Conservation (phyloP, 257 asterid genomes). For the Solanum sitiens region DNA sequence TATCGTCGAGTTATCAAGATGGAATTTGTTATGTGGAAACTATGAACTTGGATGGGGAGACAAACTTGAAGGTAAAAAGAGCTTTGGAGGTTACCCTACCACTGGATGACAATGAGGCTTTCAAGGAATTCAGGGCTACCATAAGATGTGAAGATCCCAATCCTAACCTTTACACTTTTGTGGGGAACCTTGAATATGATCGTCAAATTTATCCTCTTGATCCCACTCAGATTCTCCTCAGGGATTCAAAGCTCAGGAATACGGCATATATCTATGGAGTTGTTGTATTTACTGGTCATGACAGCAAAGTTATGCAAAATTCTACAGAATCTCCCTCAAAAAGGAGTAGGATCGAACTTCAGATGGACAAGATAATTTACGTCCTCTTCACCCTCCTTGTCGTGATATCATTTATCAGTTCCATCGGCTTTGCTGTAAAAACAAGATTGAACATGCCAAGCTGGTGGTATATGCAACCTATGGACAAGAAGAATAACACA, state of each 20-base stretch:
- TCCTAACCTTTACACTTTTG: slow-evolving; percentile 75
- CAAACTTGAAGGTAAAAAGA: slow-evolving; percentile 86
- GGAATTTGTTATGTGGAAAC: slow-evolving; percentile 96
- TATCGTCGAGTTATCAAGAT: slow-evolving; percentile 83
- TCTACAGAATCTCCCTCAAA: slow-evolving; percentile 88
- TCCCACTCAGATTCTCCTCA: slow-evolving; percentile 85
- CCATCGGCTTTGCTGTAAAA: slow-evolving; percentile 64
- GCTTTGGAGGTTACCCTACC: slow-evolving; percentile 61
- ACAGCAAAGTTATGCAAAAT: slow-evolving; percentile 94
- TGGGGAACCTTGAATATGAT: slow-evolving; percentile 73
- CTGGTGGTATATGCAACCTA: slow-evolving; percentile 86
- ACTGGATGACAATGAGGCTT: slow-evolving; percentile 49
- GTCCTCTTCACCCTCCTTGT: slow-evolving; percentile 67
- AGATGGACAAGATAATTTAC: slow-evolving; percentile 90
- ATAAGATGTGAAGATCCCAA: slow-evolving; percentile 90
- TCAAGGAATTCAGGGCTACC: slow-evolving; percentile 63
- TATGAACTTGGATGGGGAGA: slow-evolving; percentile 95
- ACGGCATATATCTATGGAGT: slow-evolving; percentile 76
- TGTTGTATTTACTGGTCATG: slow-evolving; percentile 81
- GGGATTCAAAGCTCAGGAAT: slow-evolving; percentile 94
- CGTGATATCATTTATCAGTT: slow-evolving; percentile 67
- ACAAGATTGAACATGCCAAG: slow-evolving; percentile 58
- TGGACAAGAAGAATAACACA: slow-evolving; percentile 28
- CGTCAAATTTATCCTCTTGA: slow-evolving; percentile 63
- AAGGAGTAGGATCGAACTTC: slow-evolving; percentile 79